Percentiles rank a stretch among this genome's conserved stretches.
phyloP scores from a whole-genome alignment of 2,329 filamentous ascomycete species.

The Chlorencoelia australis region DNA sequence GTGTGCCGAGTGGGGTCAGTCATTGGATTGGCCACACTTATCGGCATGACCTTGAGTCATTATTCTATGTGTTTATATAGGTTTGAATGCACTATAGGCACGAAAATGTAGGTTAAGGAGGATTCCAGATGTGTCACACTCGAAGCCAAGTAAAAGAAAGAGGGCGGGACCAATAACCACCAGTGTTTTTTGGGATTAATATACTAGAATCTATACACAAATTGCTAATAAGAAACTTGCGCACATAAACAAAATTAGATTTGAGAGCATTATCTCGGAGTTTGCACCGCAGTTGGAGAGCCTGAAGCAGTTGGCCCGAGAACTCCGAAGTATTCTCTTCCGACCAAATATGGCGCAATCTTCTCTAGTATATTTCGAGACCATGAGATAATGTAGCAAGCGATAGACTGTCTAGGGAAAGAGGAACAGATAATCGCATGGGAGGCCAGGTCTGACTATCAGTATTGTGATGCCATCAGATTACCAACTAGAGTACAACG shows the following conservation, averaged over 20 bases:
- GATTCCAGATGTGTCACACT: too few species aligned
- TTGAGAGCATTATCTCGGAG: constrained; percentile 20
- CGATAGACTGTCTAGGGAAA: constrained; percentile 9
- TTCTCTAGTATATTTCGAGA: constrained; percentile 16
- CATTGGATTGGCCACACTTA: constrained; percentile 27
- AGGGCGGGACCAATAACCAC: too few species aligned
- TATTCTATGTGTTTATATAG: constrained; percentile 20
- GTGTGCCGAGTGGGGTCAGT: constrained; percentile 17
- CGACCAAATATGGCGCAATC: constrained; percentile 14
- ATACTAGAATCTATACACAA: constrained; percentile 20
- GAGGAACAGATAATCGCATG: constrained; percentile 7
- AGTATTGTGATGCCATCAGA: constrained; percentile 5
- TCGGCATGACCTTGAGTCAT: constrained; percentile 28
- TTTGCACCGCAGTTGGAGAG: constrained; percentile 21
- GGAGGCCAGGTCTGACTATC: background rate
- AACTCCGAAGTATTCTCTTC: constrained; percentile 14
- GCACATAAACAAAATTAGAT: constrained; percentile 14
- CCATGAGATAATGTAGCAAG: background rate
- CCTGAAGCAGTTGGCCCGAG: constrained; percentile 13
- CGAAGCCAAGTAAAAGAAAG: too few species aligned
- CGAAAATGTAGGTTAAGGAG: too few species aligned
- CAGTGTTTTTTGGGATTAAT: constrained; percentile 16
- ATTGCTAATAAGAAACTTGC: constrained; percentile 18
- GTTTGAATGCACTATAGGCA: constrained; percentile 4
- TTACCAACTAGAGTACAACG: too few species aligned